Evolutionary conservation across 2,329 filamentous ascomycete genomes (phyloP).

Genomic region (Aulographum hederae): DNA sequence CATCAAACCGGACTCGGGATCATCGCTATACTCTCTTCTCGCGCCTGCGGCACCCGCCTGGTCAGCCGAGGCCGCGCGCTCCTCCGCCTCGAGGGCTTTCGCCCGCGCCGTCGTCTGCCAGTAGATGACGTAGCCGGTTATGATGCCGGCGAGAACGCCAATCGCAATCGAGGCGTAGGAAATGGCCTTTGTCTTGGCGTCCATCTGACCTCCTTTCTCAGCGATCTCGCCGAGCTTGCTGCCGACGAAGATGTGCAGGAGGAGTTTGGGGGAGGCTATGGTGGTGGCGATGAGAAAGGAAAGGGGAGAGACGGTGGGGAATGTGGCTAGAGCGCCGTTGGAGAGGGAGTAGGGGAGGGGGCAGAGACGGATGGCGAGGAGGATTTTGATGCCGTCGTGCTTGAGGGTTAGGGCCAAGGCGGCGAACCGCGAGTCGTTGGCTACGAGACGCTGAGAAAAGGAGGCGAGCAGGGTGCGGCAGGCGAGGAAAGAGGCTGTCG

Average conservation of each 20-base stretch:
- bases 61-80: constrained; percentile 13
- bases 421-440: constrained; percentile 69
- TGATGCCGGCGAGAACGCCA: constrained; percentile 51
- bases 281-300: constrained; percentile 71
- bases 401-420: constrained; percentile 78
- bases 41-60: no score
- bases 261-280: constrained; percentile 65
- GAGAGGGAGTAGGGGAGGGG: constrained; percentile 83
- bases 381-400: constrained; percentile 71
- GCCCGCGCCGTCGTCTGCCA: constrained; percentile 34
- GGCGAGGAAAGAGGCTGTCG: constrained; percentile 60
- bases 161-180: constrained; percentile 70
- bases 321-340: constrained; percentile 87
- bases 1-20: constrained; percentile 23
- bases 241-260: constrained; percentile 88
- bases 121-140: constrained; percentile 76
- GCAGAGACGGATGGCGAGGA: constrained; percentile 83
- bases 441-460: constrained; percentile 67
- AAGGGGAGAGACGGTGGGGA: constrained; percentile 64
- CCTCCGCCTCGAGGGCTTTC: constrained; percentile 26
- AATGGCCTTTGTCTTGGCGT: constrained; percentile 53
- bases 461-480: constrained; percentile 60
- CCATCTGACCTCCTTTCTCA: constrained; percentile 73
- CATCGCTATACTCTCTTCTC: constrained; percentile 12
- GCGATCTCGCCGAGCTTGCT: constrained; percentile 64